A percentile compares a stretch with the other conserved stretches of the same genome.
Conservation (phyloP, 2,329 filamentous ascomycete species). For the Falciphora oryzae region DNA sequence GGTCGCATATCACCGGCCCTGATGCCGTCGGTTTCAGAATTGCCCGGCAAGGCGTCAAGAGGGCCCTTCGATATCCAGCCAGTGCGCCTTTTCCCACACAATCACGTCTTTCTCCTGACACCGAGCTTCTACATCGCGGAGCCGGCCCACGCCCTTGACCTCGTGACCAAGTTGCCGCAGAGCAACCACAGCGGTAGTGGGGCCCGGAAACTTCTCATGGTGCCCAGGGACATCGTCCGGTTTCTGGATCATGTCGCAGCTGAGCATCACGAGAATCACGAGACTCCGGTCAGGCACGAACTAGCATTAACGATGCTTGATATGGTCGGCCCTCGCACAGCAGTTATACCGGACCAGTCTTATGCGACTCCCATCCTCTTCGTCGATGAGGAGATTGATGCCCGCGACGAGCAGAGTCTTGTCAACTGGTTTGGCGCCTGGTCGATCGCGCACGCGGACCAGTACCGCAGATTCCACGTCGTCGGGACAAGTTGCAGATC, state of each 20-base stretch:
- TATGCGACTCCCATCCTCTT: constrained; percentile 33
- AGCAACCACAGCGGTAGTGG: neutral
- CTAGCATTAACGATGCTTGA: neutral
- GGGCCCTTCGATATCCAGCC: constrained; percentile 6
- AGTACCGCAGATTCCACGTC: constrained; percentile 49
- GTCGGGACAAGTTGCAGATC: constrained; percentile 11
- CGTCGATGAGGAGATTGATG: constrained; percentile 42
- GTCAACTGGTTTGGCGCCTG: constrained; percentile 60
- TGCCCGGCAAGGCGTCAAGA: neutral
- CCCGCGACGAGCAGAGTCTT: constrained; percentile 56
- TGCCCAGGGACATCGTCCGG: constrained; percentile 9
- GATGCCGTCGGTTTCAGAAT: neutral
- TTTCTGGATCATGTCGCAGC: constrained; percentile 30
- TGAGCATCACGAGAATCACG: constrained; percentile 26
- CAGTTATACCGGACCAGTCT: neutral
- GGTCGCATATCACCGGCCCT: neutral
- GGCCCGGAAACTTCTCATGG: constrained; percentile 1
- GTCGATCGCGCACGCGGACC: constrained; percentile 42
- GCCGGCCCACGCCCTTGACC: constrained; percentile 29
- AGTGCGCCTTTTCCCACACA: constrained; percentile 38
- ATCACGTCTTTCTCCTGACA: constrained; percentile 40
- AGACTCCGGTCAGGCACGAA: constrained; percentile 18
- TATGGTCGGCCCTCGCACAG: constrained; percentile 14
- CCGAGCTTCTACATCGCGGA: constrained; percentile 45
- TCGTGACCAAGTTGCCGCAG: constrained; percentile 23